A percentile compares a stretch with the other conserved stretches of the same genome.
Conservation (phyloP, 2,329 filamentous ascomycete genomes). For the Septoria linicola region DNA sequence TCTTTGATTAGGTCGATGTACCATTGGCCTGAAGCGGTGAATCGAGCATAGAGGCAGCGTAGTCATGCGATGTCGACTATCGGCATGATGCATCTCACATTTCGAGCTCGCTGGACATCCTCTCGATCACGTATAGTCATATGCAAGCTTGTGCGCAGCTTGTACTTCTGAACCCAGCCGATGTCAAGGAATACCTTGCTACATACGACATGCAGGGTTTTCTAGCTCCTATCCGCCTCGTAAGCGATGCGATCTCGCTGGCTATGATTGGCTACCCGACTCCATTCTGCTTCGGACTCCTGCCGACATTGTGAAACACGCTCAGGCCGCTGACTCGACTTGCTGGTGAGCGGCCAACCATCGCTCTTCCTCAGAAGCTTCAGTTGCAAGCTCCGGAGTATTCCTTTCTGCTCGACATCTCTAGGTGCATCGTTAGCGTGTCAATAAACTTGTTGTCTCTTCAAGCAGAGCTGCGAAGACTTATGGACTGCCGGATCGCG, state of each 20-base stretch:
- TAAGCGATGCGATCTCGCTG: slow-evolving; percentile 2
- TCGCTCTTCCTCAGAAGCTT: slow-evolving; percentile 2
- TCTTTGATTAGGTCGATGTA: slow-evolving; percentile 5
- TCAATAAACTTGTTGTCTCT: slow-evolving; percentile 10
- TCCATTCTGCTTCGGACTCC: slow-evolving; percentile 5
- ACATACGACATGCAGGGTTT: slow-evolving; percentile 7
- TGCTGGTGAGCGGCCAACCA: slow-evolving; percentile 15
- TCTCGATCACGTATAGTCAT: slow-evolving; percentile 19
- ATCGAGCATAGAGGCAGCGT: slow-evolving; percentile 12
- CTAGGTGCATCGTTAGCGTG: slow-evolving; percentile 16
- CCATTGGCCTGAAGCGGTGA: slow-evolving; percentile 11
- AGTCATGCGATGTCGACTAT: slow-evolving; percentile 1
- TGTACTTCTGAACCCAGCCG: neutral
- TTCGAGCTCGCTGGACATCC: slow-evolving; percentile 6
- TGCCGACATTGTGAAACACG: slow-evolving; percentile 13
- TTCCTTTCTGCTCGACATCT: slow-evolving; percentile 22
- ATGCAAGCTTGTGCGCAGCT: neutral
- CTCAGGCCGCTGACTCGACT: slow-evolving; percentile 9
- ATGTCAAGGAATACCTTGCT: slow-evolving; percentile 5
- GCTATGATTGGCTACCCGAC: slow-evolving; percentile 5
- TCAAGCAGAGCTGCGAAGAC: neutral
- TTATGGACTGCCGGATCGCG: neutral
- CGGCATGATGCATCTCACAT: slow-evolving; percentile 1
- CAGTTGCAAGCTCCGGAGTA: slow-evolving; percentile 18
- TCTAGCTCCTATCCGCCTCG: slow-evolving; percentile 8